Evolutionary conservation across 352 stramenopile species (phyloP).

Genomic region (Phytophthora nicotianae): DNA sequence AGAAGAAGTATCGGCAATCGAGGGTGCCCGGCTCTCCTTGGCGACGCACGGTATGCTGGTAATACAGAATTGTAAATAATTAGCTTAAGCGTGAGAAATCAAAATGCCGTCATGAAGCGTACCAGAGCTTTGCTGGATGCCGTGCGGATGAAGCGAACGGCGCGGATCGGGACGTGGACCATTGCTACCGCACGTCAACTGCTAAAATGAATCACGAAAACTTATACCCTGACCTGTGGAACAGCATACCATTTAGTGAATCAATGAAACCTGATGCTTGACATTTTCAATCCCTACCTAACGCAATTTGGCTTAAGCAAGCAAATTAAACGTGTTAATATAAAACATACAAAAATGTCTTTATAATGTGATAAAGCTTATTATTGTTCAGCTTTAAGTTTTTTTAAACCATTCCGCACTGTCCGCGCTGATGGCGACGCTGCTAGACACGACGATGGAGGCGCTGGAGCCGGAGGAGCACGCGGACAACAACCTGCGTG

Average conservation of each 20-base stretch:
- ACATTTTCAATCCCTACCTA: not conserved
- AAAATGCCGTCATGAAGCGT: not conserved
- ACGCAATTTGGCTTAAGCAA: not conserved
- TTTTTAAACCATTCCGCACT: constrained; percentile 11
- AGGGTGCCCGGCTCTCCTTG: constrained; percentile 65
- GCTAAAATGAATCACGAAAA: not conserved
- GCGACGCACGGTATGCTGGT: constrained; percentile 70
- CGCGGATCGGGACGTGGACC: constrained; percentile 13
- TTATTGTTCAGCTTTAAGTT: constrained; percentile 22
- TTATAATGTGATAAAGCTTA: constrained; percentile 1
- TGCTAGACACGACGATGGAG: constrained; percentile 54
- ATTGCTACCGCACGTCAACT: constrained; percentile 8
- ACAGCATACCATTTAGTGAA: constrained; percentile 2
- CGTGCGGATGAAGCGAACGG: constrained; percentile 16
- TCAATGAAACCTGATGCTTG: not conserved
- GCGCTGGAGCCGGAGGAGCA: constrained; percentile 23
- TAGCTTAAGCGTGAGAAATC: not conserved
- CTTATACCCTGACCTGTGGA: constrained; percentile 7
- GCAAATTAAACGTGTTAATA: not conserved
- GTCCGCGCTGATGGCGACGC: constrained; percentile 29
- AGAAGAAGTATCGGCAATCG: constrained; percentile 86
- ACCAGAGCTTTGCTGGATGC: constrained; percentile 24
- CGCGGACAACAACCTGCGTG: constrained; percentile 14
- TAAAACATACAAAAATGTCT: not conserved
- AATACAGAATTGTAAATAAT: constrained; percentile 1